phyloP scores from a whole-genome alignment of 208 protist species.

The Lotmaria passim region DNA sequence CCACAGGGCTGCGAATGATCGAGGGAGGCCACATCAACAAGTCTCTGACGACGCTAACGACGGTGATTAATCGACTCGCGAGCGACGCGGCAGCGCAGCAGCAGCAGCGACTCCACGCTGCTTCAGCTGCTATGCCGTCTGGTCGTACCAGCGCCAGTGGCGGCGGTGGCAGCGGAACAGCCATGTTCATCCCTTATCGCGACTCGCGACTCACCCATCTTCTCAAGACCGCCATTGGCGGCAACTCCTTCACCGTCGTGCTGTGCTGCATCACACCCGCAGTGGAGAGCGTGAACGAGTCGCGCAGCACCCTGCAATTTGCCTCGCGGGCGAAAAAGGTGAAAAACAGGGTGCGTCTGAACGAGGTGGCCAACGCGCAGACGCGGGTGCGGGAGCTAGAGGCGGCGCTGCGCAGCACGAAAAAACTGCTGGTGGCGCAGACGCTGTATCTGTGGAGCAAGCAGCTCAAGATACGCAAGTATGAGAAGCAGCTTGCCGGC shows the following conservation, averaged over 20 bases:
- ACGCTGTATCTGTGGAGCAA: slow-evolving; percentile 84
- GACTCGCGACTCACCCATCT: slow-evolving; percentile 94
- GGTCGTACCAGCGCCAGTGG: slow-evolving; percentile 5
- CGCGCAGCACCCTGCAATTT: slow-evolving; percentile 84
- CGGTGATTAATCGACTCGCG: slow-evolving; percentile 76
- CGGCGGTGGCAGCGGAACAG: background rate
- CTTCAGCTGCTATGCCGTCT: slow-evolving; percentile 20
- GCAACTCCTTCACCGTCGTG: slow-evolving; percentile 95
- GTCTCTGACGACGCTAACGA: slow-evolving; percentile 77
- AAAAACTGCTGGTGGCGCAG: slow-evolving; percentile 52
- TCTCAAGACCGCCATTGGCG: slow-evolving; percentile 92
- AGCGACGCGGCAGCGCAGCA: slow-evolving; percentile 4
- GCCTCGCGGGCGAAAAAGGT: slow-evolving; percentile 71
- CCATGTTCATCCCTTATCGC: slow-evolving; percentile 90
- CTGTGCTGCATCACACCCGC: slow-evolving; percentile 82
- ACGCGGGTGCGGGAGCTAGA: slow-evolving; percentile 55
- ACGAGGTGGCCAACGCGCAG: slow-evolving; percentile 67
- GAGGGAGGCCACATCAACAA: slow-evolving; percentile 95
- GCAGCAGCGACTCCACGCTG: background rate
- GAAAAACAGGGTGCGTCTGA: slow-evolving; percentile 65
- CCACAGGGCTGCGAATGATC: slow-evolving; percentile 90
- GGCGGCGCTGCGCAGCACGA: slow-evolving; percentile 42
- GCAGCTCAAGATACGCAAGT: slow-evolving; percentile 40
- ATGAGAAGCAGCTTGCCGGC: slow-evolving; percentile 30
- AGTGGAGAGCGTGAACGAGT: slow-evolving; percentile 67